phyloP scores from a whole-genome alignment of 2,329 filamentous ascomycete genomes.

The Penicillium sp. region DNA sequence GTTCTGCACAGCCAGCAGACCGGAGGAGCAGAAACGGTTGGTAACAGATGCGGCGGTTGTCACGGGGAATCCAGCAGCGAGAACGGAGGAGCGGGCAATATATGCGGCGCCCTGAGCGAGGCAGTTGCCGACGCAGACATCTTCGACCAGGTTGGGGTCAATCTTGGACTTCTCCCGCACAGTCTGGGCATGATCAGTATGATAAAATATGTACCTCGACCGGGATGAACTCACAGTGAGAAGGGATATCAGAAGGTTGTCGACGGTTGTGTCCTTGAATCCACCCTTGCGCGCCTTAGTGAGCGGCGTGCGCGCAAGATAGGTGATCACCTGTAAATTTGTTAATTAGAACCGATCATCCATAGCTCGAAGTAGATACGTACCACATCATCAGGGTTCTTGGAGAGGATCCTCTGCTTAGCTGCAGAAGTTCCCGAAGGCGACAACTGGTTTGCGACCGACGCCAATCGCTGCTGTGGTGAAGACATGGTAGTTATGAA shows the following conservation, averaged over 20 bases:
- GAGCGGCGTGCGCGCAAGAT: constrained; percentile 39
- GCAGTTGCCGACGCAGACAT: constrained; percentile 83
- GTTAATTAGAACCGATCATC: not conserved
- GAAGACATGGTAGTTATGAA: constrained; percentile 33
- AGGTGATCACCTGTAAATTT: constrained; percentile 38
- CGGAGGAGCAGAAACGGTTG: constrained; percentile 89
- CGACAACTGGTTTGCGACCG: constrained; percentile 42
- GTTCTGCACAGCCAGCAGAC: constrained; percentile 84
- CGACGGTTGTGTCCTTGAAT: constrained; percentile 39
- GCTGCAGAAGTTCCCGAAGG: constrained; percentile 26
- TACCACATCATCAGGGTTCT: constrained; percentile 43
- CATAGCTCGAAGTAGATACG: constrained; percentile 11
- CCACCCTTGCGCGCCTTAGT: constrained; percentile 42
- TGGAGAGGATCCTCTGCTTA: constrained; percentile 33
- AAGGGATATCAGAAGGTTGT: constrained; percentile 38
- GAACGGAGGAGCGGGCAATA: constrained; percentile 80
- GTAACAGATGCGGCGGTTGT: constrained; percentile 74
- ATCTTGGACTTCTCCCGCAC: constrained; percentile 80
- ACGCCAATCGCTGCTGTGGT: constrained; percentile 39
- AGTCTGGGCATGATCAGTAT: constrained; percentile 42
- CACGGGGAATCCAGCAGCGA: constrained; percentile 83
- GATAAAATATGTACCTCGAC: not conserved
- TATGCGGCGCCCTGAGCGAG: constrained; percentile 85
- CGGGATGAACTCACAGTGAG: constrained; percentile 30
- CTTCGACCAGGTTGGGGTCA: constrained; percentile 81